Evolutionary conservation across 345 rosid genomes (phyloP), one percentile per base, ranked within the genome.

Genomic region (Eucalyptus camaldulensis): DNA sequence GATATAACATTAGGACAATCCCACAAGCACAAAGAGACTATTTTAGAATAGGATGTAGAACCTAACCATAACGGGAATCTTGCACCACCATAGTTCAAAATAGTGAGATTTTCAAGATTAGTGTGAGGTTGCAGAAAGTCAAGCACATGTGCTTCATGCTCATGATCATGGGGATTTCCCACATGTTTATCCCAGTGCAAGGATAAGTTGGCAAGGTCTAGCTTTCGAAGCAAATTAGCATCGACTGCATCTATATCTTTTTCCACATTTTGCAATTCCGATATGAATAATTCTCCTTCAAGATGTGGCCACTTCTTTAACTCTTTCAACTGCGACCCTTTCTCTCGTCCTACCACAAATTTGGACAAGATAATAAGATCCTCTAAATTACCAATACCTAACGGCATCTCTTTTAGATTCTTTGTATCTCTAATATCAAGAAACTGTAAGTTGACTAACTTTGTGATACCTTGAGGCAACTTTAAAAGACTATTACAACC

Each of bases 141-240:
- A 10, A 69, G 80, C 80, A 69, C 44, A 0, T 9, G 80, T 16
- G 13, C 24, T 8, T 27, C 16, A 0, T 0, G 16, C 15, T 62
- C 16, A 12, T 12, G 31, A 62, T 27, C 4, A 1, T 11, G 16
- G 31, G 1, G 4, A 62, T 62, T 6, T 62, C 16, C 16, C 8
- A 29, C 6, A 62, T 27, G 31, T 6, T 29, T 2, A 12, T 3
- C 16, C 33, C 69, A 62, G 4, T 27, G 33, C 69, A 62, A 27
- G 69, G 31, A 62, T 62, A 62, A 62, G 69, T 62, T 62, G 4
- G 31, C 3, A 62, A 62, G 69, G 69, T 1, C 69, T 12, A 4
- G 31, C 69, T 27, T 62, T 62, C 0, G 16, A 62, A 62, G 31
- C 31, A 62, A 62, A 62, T 62, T 13, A 62, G 33, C 69, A 62